Percentiles rank a stretch among this genome's conserved stretches.
Conservation (phyloP, 164 flowering plant species). For the Kalanchoe fedtschenkoi region DNA sequence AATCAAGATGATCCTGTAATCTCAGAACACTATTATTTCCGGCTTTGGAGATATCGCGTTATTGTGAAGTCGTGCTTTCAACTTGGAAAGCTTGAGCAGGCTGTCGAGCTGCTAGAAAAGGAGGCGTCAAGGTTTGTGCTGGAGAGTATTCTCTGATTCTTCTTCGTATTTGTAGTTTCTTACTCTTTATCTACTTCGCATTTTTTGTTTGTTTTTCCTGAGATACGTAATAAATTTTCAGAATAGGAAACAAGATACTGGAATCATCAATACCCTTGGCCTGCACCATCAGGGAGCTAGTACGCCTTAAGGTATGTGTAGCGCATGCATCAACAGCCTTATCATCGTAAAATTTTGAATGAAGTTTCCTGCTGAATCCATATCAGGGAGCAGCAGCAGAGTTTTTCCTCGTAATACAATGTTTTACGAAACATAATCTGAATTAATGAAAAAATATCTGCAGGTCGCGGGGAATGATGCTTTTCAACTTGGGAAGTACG, state of each 20-base stretch:
- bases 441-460: constrained; percentile 9
- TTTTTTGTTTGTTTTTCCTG: neutral
- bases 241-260: constrained; percentile 21
- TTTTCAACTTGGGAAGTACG: constrained; percentile 49
- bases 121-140: constrained; percentile 13
- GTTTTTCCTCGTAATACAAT: neutral
- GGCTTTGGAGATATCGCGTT: constrained; percentile 55
- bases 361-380: neutral
- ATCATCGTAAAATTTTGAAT: neutral
- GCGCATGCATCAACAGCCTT: neutral
- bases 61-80: constrained; percentile 57
- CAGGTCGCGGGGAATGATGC: constrained; percentile 91
- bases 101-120: constrained; percentile 59
- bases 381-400: neutral
- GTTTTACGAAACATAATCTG: neutral
- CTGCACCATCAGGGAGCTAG: constrained; percentile 52
- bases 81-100: constrained; percentile 72
- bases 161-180: neutral
- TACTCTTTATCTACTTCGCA: no score
- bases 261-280: constrained; percentile 42
- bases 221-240: constrained; percentile 9
- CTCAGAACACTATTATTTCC: constrained; percentile 18
- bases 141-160: neutral
- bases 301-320: constrained; percentile 47
- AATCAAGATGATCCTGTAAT: constrained; percentile 17